These are phyloP conservation scores for Lactarius psammicola DNA, from an alignment of 768 basidiomycete genomes.

Conservation along the genomic window DNA sequence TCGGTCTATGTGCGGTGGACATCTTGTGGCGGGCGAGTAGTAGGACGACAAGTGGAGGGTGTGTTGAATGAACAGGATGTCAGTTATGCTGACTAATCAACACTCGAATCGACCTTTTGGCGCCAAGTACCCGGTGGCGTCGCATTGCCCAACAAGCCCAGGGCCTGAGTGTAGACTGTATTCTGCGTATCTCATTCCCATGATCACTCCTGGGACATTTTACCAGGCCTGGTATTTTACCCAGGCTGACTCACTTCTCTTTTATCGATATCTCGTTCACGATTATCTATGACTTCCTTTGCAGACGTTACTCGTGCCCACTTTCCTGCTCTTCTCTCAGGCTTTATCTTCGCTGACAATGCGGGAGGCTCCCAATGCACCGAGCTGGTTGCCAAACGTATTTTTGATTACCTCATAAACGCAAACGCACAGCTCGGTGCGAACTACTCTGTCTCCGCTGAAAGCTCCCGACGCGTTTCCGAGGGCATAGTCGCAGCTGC, in stretches of 20 bases:
- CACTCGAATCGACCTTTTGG: background rate
- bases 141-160: too few species aligned
- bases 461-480: conserved; percentile 50
- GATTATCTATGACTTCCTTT: conserved; percentile 20
- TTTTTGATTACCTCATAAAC: conserved; percentile 66
- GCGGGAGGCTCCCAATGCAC: conserved; percentile 72
- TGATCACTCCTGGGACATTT: background rate
- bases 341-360: conserved; percentile 71
- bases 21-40: background rate
- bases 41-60: background rate
- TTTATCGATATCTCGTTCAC: background rate
- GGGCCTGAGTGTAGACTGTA: too few species aligned
- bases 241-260: background rate
- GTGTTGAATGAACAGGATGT: background rate
- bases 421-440: conserved; percentile 76
- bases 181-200: background rate
- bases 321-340: conserved; percentile 60
- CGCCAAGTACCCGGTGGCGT: background rate
- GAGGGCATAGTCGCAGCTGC: conserved; percentile 53
- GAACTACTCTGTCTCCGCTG: conserved; percentile 57
- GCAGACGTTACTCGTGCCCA: conserved; percentile 51
- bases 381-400: conserved; percentile 52
- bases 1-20: conserved; percentile 92
- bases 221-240: background rate
- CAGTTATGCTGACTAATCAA: conserved; percentile 15